Evolutionary conservation across 805 yeast species (phyloP).

Genomic region (Kodamaea nitidulidarum): DNA sequence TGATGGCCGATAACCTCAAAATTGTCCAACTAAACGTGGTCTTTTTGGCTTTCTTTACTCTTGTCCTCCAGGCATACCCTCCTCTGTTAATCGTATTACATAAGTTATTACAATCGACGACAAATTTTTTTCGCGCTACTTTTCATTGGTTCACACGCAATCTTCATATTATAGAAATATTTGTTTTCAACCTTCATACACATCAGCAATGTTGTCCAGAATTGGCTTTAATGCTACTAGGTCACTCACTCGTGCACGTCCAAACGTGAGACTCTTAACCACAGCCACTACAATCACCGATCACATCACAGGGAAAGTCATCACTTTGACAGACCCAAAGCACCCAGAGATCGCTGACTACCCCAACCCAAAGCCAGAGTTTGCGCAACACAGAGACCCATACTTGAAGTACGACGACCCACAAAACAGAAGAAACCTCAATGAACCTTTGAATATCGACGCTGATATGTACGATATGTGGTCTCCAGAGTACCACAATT

Average conservation of each 20-base stretch:
- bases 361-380: slow-evolving; percentile 54
- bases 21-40: too few species aligned
- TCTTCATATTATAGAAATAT: background rate
- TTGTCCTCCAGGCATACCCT: too few species aligned
- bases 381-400: slow-evolving; percentile 67
- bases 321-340: slow-evolving; percentile 38
- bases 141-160: slow-evolving; percentile 12
- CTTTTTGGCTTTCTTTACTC: too few species aligned
- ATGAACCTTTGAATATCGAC: slow-evolving; percentile 67
- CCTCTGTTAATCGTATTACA: slow-evolving; percentile 1
- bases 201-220: slow-evolving; percentile 26
- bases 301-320: slow-evolving; percentile 36
- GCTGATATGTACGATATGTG: slow-evolving; percentile 77
- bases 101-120: background rate
- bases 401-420: slow-evolving; percentile 72
- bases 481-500: slow-evolving; percentile 75
- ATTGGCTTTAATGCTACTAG: slow-evolving; percentile 19
- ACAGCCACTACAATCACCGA: slow-evolving; percentile 37
- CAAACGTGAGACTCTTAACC: slow-evolving; percentile 21
- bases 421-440: slow-evolving; percentile 74
- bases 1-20: too few species aligned
- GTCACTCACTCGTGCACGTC: slow-evolving; percentile 10
- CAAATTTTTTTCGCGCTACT: slow-evolving; percentile 8
- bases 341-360: slow-evolving; percentile 52
- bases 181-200: slow-evolving; percentile 1